Evolutionary conservation across 2,329 filamentous ascomycete genomes (phyloP).

Genomic region (Botrytis deweyae): DNA sequence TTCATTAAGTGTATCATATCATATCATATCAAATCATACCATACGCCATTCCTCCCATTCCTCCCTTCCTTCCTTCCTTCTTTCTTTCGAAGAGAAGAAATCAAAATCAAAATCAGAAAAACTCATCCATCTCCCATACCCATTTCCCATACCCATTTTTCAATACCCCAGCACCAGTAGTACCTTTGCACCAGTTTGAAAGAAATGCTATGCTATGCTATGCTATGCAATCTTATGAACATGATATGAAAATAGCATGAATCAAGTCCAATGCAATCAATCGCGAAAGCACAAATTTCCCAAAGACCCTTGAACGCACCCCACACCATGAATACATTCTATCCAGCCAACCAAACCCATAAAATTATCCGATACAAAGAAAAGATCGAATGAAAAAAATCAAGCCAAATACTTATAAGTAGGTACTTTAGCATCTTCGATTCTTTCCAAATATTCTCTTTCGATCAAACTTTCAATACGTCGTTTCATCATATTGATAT

Average conservation of each 20-base stretch:
- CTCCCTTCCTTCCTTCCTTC: too few species aligned
- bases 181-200: not conserved
- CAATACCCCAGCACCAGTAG: not conserved
- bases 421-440: slow-evolving; percentile 62
- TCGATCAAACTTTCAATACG: slow-evolving; percentile 76
- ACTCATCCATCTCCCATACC: not conserved
- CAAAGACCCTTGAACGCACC: not conserved
- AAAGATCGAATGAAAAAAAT: not conserved
- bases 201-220: slow-evolving; percentile 1
- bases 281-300: not conserved
- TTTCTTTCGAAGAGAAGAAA: not conserved
- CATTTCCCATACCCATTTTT: slow-evolving; percentile 1
- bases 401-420: slow-evolving; percentile 72
- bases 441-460: slow-evolving; percentile 74
- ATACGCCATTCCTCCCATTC: not conserved
- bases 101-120: not conserved
- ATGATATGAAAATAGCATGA: not conserved
- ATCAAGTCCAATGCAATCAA: not conserved
- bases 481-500: slow-evolving; percentile 75
- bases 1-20: not conserved
- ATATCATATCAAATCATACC: not conserved
- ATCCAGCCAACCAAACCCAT: not conserved
- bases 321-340: not conserved
- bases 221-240: not conserved
- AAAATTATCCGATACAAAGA: too few species aligned